phyloP scores from a whole-genome alignment of 2,329 filamentous ascomycete genomes.

The Sphaerostilbella broomeana region DNA sequence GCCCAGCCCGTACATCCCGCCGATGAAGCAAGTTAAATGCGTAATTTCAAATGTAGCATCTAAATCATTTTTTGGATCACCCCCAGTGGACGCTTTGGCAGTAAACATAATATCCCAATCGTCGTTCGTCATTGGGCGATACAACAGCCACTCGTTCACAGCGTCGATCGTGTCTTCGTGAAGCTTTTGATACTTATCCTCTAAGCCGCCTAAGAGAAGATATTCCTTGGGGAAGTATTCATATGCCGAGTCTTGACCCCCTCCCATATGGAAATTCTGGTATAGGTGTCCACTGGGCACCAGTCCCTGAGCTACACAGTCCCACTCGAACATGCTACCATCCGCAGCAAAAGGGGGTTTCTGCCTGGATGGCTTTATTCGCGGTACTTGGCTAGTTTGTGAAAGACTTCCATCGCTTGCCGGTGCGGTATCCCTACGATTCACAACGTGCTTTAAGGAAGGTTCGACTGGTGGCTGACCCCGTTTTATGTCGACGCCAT shows the following conservation, averaged over 20 bases:
- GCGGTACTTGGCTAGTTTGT: not conserved
- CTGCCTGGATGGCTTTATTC: not conserved
- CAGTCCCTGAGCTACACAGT: slow-evolving; percentile 57
- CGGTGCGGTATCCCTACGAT: too few species aligned
- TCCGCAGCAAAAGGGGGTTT: slow-evolving; percentile 30
- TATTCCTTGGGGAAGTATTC: slow-evolving; percentile 65
- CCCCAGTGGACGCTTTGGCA: slow-evolving; percentile 49
- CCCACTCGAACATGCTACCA: slow-evolving; percentile 30
- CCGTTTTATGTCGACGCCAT: too few species aligned
- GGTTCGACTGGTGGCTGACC: too few species aligned
- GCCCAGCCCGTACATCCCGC: slow-evolving; percentile 62
- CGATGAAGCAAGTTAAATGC: slow-evolving; percentile 62
- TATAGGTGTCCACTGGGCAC: slow-evolving; percentile 37
- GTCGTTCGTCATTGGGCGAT: slow-evolving; percentile 65
- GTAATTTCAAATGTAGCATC: slow-evolving; percentile 52
- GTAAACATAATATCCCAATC: slow-evolving; percentile 67
- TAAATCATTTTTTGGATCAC: slow-evolving; percentile 34
- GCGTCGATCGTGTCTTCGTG: slow-evolving; percentile 63
- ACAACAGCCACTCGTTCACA: slow-evolving; percentile 68
- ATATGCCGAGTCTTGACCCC: slow-evolving; percentile 63
- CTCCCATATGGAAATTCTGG: slow-evolving; percentile 54
- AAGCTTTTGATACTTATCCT: slow-evolving; percentile 64
- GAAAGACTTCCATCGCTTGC: too few species aligned
- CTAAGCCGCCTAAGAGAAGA: slow-evolving; percentile 67
- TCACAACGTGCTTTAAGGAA: too few species aligned